phyloP scores from a whole-genome alignment of 2,329 filamentous ascomycete species.

The Verticillium longisporum region DNA sequence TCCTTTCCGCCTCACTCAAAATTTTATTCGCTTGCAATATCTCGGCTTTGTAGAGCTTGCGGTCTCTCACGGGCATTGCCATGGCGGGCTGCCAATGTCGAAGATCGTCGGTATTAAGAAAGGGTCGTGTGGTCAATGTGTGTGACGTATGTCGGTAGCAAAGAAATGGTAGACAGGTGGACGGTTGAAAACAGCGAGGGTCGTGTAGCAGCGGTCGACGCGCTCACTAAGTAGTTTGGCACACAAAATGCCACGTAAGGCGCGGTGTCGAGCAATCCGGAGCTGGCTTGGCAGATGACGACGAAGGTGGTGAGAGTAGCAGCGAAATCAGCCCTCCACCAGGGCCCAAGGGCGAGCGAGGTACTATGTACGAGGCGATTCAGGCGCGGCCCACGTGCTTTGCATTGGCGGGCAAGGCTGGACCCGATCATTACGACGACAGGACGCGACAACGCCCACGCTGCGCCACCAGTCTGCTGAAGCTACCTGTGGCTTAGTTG shows the following conservation, averaged over 20 bases:
- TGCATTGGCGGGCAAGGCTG: not conserved
- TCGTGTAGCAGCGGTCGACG: not conserved
- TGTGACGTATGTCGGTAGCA: conserved; percentile 3
- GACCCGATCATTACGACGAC: not conserved
- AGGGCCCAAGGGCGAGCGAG: not conserved
- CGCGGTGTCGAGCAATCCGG: not conserved
- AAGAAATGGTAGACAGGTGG: not conserved
- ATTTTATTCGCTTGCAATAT: conserved; percentile 25
- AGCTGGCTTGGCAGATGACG: not conserved
- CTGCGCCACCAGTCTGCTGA: conserved; percentile 11
- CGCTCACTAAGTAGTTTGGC: not conserved
- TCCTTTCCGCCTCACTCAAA: conserved; percentile 26
- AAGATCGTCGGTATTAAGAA: conserved; percentile 2
- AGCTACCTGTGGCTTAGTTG: conserved; percentile 12
- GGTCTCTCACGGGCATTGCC: conserved; percentile 22
- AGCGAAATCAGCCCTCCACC: not conserved
- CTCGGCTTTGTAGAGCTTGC: conserved; percentile 31
- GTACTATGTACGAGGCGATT: not conserved
- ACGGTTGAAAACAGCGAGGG: not conserved
- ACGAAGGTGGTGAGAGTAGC: not conserved
- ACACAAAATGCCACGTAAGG: not conserved
- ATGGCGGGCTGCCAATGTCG: conserved; percentile 15
- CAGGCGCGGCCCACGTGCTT: not conserved
- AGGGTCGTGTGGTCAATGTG: not conserved
- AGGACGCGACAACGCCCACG: not conserved